Base-by-base conservation (phyloP, 1,284 basidiomycete species). In the Laetiporus sulphureus region DNA sequence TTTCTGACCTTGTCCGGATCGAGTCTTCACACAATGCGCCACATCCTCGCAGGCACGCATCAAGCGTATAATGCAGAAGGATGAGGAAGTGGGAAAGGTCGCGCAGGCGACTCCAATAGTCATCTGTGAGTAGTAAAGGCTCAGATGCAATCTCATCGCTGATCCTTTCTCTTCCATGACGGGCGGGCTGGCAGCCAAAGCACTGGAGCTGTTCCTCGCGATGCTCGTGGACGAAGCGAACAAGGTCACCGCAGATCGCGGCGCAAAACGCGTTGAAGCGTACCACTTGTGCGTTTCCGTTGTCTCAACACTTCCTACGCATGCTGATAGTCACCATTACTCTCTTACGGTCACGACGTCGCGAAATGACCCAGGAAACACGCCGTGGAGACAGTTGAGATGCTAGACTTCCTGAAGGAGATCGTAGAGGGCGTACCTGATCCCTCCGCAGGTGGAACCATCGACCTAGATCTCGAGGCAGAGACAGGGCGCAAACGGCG, bases 61-160 rank as follows among this genome's bases (percentile, higher is more conserved):
- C 70, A 99, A 98, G 76, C 92, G 94, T 71, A 97, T 99, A 48
- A 99, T 99, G 91, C 95, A 99, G 70, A 93, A 95, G 62, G 95
- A 99, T 61, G 96, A 99, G 61, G 95, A 99, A 62, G 95, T 99
- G 13, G 95, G 96, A 43, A 99, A 99, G 65, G 91, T 99, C 15
- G 94, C 96, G 1, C 91, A 93, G 59, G 94, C 92, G 12, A 97
- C 95, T 4, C 96, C 96, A 0, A 81, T 99, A 45, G 89, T 97
- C 49, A 96, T 99, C 55, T 99, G 96, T 98, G 60, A 64, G 91
- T 79, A n/a, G n/a, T n/a, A n/a, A n/a, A n/a, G n/a, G n/a, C n/a
- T n/a, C n/a, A n/a, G n/a, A n/a, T n/a, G n/a, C n/a, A n/a, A n/a
- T n/a, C n/a, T n/a, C n/a, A n/a, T n/a, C n/a, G n/a, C n/a, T n/a